Base-by-base conservation (phyloP, 208 protist genomes). In the Naegleria lovaniensis region DNA sequence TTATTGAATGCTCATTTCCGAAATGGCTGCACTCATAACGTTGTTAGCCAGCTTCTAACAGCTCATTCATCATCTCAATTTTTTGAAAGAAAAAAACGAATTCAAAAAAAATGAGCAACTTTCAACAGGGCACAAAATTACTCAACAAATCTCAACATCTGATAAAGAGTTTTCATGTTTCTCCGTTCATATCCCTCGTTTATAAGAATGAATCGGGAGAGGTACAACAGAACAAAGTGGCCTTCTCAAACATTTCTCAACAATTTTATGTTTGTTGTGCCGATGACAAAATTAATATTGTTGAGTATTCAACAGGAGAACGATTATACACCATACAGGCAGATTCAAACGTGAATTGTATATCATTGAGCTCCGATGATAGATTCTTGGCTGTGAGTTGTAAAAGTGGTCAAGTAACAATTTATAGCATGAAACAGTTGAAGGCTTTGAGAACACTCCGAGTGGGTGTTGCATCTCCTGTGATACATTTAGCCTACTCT, bases 271-370 rank as follows among this genome's bases (percentile, higher is more conserved):
- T 59, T 40, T 41, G n/a, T 9, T 89, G 48, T 67, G 41, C n/a
- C 22, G 85, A 89, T 41, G 19, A 67, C 15, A 89, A 33, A 67
- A 25, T 40, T n/a, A 89, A 89, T 41, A 89, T 89, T 41, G 3
- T 52, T 75, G 48, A 89, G 22, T 89, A 67, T 67, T 0, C 9
- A 22, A 89, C 22, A 25, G 19, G n/a, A 29, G 48, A 89, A 89
- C 13, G 25, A 67, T 39, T 89, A 89, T 55, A 67, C 7, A 89
- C 22, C 9, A 41, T 48, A 22, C 5, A 51, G 29, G 5, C 22
- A 59, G 33, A 55, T n/a, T 41, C 19, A 38, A 89, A 67, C 19
- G 29, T 89, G 7, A 67, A 15, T 41, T 59, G 39, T 41, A 59
- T 86, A 0, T 48, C 43, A 25, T 19, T 89, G 22, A 41, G 7